Base-by-base conservation (phyloP, 164 flowering plant genomes). In the Piper longum region DNA sequence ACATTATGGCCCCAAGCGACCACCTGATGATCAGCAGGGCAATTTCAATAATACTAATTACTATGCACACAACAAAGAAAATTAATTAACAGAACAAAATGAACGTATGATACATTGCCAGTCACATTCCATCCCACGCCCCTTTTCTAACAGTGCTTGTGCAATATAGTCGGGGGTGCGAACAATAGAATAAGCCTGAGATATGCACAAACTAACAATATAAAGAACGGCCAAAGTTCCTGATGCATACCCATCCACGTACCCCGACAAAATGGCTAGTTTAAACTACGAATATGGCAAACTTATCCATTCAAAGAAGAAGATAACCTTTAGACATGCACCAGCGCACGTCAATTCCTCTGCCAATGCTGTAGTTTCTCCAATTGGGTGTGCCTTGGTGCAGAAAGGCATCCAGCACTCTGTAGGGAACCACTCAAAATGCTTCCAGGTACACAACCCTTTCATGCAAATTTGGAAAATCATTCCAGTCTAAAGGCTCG, bases 51-150 rank as follows among this genome's bases (percentile, higher is more conserved):
- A 60, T n/a, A 16, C 11, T 3, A 5, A 41, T 14, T 18, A 2
- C 14, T 16, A n/a, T 41, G 41, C 16, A 60, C 62, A 40, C 1
- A 12, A 16, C n/a, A 41, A 19, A 36, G 19, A 14, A 19, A 36
- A 11, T 14, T 45, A n/a, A n/a, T n/a, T n/a, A 3, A 7, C 12
- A 7, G 7, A 2, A 7, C 12, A 45, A 45, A 39, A 43, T 5
- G 45, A 8, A 61, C 52, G 12, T 2, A 18, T 44, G 7, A 12
- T 40, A 92, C 2, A 26, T 26, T 26, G 36, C 96, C 98, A 92
- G 77, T 92, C 98, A 78, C 98, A 92, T 76, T 92, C 98, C 93
- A 87, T 85, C 71, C 96, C 96, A 79, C 89, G 89, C 69, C 98
- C 98, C 78, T 92, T 92, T 84, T 89, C 89, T 77, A 87, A 69